Evolutionary conservation across 306 rosid genomes (phyloP).

Genomic region (barrel medic (Medicago truncatula)): MtrunA17r5.0-ANR NC_053045.1:43159501-43160000

Average conservation of each 20-base stretch:
- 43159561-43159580: conserved; percentile 50
- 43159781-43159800: no score
- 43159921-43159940: no score
- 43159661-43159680: background rate
- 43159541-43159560: conserved; percentile 44
- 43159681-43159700: background rate
- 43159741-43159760: no score
- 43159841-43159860: no score
- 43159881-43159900: no score
- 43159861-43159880: no score
- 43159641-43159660: background rate
- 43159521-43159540: background rate
- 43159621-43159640: background rate
- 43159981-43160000: background rate
- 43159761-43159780: no score
- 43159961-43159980: background rate
- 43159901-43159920: no score
- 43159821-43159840: no score
- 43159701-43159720: no score
- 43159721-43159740: no score
- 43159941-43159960: background rate
- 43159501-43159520: background rate
- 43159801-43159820: no score
- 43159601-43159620: conserved; percentile 33
- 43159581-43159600: conserved; percentile 56